Evolutionary conservation across 768 basidiomycete genomes (phyloP).

Genomic region (Butyriboletus loyo): DNA sequence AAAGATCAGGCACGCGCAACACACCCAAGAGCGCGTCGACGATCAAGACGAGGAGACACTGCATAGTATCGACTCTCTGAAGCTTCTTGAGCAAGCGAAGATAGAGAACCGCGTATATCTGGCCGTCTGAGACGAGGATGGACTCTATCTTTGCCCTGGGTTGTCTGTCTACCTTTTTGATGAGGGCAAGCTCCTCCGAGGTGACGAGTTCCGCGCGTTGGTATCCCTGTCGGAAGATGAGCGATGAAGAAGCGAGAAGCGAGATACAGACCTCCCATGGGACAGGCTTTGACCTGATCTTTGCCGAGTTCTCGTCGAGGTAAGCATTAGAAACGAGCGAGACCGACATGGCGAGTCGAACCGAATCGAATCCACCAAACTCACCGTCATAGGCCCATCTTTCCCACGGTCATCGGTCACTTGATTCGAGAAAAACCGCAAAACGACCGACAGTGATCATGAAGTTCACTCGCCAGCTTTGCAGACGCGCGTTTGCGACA

Average conservation of each 20-base stretch:
- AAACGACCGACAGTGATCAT: neutral
- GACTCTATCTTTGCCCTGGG: slow-evolving; percentile 71
- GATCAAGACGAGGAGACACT: slow-evolving; percentile 81
- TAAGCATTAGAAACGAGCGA: slow-evolving; percentile 77
- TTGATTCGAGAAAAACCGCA: neutral
- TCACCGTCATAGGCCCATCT: slow-evolving; percentile 14
- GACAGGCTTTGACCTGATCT: slow-evolving; percentile 86
- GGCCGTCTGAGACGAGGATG: slow-evolving; percentile 77
- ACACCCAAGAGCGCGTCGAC: slow-evolving; percentile 83
- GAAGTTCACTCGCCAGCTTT: slow-evolving; percentile 6
- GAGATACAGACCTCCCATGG: slow-evolving; percentile 83
- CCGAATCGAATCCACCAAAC: neutral
- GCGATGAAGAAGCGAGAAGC: neutral
- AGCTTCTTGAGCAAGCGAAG: slow-evolving; percentile 86
- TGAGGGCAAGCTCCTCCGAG: slow-evolving; percentile 77
- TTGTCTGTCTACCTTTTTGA: slow-evolving; percentile 90
- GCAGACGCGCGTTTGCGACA: slow-evolving; percentile 43
- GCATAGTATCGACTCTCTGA: slow-evolving; percentile 82
- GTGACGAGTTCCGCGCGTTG: slow-evolving; percentile 91
- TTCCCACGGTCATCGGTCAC: slow-evolving; percentile 32
- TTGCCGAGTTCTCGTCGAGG: slow-evolving; percentile 83
- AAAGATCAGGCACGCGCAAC: slow-evolving; percentile 16
- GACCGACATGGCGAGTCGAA: slow-evolving; percentile 53
- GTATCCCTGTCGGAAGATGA: slow-evolving; percentile 64
- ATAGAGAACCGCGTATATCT: slow-evolving; percentile 82